Conservation (phyloP, 2,329 filamentous ascomycete genomes). For the Emergomyces pasteurianus region DNA sequence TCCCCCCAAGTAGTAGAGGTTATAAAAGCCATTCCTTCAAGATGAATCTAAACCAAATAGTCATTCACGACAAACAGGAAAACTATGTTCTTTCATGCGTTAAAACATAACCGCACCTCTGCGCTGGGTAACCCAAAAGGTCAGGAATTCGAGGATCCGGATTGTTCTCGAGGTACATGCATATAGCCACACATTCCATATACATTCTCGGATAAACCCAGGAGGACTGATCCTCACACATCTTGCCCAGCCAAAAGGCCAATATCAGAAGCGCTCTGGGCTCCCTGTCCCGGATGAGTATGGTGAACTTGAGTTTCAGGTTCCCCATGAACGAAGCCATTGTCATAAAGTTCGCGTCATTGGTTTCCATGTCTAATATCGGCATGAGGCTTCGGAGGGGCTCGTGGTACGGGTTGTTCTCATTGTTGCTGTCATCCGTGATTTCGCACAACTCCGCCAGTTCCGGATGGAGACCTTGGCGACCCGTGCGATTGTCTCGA, state of each 20-base stretch:
- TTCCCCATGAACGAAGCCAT: constrained; percentile 25
- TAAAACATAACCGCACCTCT: constrained; percentile 22
- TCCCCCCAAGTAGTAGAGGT: neutral
- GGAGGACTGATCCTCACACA: constrained; percentile 17
- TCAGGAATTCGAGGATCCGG: constrained; percentile 18
- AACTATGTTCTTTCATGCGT: constrained; percentile 13
- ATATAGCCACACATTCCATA: constrained; percentile 27
- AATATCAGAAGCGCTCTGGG: constrained; percentile 22
- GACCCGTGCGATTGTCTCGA: constrained; percentile 18
- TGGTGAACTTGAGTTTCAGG: constrained; percentile 19
- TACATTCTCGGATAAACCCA: constrained; percentile 21
- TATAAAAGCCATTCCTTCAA: neutral
- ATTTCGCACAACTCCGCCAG: constrained; percentile 27
- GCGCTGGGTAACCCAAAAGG: constrained; percentile 23
- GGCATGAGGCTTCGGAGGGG: constrained; percentile 23
- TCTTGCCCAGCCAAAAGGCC: constrained; percentile 23
- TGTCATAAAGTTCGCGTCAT: constrained; percentile 13
- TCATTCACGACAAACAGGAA: neutral
- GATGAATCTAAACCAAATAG: neutral
- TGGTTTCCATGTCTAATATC: constrained; percentile 20
- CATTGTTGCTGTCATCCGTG: constrained; percentile 16
- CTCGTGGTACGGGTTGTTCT: constrained; percentile 26
- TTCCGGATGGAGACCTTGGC: constrained; percentile 18
- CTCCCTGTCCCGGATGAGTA: constrained; percentile 20
- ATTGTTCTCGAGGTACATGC: constrained; percentile 24